A percentile compares a stretch with the other conserved stretches of the same genome.
Evolutionary conservation across 2,329 filamentous ascomycete genomes (phyloP).

Genomic region (Curvularia spicifera): DNA sequence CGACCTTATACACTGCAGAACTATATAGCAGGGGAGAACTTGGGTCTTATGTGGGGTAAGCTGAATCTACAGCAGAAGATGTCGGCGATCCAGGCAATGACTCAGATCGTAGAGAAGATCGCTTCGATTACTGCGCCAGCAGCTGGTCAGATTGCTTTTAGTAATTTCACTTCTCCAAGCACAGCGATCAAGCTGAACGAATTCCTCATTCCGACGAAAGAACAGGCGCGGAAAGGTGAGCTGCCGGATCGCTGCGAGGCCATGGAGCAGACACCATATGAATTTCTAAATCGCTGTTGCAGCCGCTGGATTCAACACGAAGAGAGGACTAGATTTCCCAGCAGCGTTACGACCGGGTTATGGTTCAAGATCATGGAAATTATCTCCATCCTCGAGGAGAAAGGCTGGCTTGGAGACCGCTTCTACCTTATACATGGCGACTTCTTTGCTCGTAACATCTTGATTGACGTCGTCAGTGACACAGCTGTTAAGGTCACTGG

Average conservation of each 20-base stretch:
- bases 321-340: neutral
- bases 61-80: neutral
- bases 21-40: constrained; percentile 3
- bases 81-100: constrained; percentile 3
- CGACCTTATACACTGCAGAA: constrained; percentile 11
- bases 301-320: constrained; percentile 9
- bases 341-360: neutral
- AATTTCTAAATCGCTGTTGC: constrained; percentile 2
- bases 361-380: constrained; percentile 6
- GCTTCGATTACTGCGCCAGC: constrained; percentile 3
- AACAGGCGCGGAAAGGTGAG: neutral
- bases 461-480: constrained; percentile 21
- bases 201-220: neutral
- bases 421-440: constrained; percentile 32
- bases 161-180: neutral
- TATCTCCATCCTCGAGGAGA: neutral
- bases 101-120: constrained; percentile 8
- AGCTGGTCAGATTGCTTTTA: constrained; percentile 1
- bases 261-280: constrained; percentile 5
- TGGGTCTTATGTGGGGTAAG: neutral
- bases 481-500: constrained; percentile 19
- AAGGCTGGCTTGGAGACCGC: constrained; percentile 7
- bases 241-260: neutral
- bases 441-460: constrained; percentile 39
- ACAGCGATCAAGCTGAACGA: neutral